A percentile compares a stretch with the other conserved stretches of the same genome.
These are phyloP conservation scores for Phylloporus sp. DNA, from an alignment of 768 basidiomycete species.

Conservation along the genomic window DNA sequence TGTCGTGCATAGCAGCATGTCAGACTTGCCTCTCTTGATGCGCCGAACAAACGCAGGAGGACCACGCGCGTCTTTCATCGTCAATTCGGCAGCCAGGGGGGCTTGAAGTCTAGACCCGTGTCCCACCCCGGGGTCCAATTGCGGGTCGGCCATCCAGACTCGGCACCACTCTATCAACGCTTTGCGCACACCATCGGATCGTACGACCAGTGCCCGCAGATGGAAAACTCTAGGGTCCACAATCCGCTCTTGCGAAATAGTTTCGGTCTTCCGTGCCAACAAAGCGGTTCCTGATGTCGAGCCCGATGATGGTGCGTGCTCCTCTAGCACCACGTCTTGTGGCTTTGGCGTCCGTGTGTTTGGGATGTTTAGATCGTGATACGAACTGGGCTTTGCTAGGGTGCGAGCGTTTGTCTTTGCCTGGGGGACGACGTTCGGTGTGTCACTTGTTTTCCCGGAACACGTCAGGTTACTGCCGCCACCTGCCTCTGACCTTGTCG, in stretches of 20 bases:
- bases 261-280: not conserved
- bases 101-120: not conserved
- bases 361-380: not conserved
- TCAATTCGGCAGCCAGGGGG: not conserved
- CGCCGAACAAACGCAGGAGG: not conserved
- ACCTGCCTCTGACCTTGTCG: not conserved
- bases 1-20: not conserved
- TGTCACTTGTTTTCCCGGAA: not conserved
- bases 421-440: not conserved
- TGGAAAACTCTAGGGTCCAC: slow-evolving; percentile 9
- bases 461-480: not conserved
- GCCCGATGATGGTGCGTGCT: not conserved
- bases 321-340: not conserved
- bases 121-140: not conserved
- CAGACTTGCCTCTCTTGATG: not conserved
- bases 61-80: not conserved
- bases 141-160: not conserved
- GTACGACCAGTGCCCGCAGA: slow-evolving; percentile 6
- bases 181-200: slow-evolving; percentile 1
- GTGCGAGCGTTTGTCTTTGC: not conserved
- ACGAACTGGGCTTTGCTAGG: no score
- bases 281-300: not conserved
- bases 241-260: not conserved
- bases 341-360: not conserved
- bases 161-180: slow-evolving; percentile 13